Evolutionary conservation across 768 basidiomycete genomes (phyloP).

Genomic region (Leccinum uliginosum): DNA sequence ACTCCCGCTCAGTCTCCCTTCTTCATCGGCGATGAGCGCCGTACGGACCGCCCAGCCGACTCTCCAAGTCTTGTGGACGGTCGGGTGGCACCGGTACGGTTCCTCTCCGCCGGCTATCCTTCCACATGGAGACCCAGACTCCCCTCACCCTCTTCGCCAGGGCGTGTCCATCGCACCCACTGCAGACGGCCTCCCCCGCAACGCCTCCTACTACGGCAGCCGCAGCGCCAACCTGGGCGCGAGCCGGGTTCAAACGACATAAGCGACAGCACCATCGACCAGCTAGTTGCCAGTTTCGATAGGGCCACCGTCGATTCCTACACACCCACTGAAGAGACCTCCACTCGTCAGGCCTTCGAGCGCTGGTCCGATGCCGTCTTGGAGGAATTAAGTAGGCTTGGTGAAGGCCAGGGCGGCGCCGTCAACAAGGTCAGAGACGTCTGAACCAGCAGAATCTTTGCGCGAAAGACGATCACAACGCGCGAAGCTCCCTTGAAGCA

Average conservation of each 20-base stretch:
- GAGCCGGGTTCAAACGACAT: conserved; percentile 26
- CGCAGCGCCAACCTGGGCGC: conserved; percentile 30
- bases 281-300: conserved; percentile 31
- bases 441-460: conserved; percentile 76
- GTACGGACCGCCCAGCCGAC: conserved; percentile 1
- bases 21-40: conserved; percentile 19
- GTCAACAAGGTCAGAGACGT: conserved; percentile 91
- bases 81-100: conserved; percentile 26
- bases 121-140: conserved; percentile 22
- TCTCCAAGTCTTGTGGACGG: conserved; percentile 2
- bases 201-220: conserved; percentile 34
- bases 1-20: conserved; percentile 9
- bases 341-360: conserved; percentile 20
- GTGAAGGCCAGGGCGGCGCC: conserved; percentile 95
- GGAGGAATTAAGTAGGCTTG: conserved; percentile 73
- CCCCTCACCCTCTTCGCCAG: conserved; percentile 28
- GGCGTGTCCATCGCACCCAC: conserved; percentile 37
- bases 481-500: conserved; percentile 89
- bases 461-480: conserved; percentile 91
- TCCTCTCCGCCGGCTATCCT: conserved; percentile 5
- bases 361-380: conserved; percentile 69
- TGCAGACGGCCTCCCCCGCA: conserved; percentile 39
- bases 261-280: conserved; percentile 35
- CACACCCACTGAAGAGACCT: conserved; percentile 34
- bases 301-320: conserved; percentile 30